Conservation (phyloP, 164 flowering plant species). For the Stephania yunnanensis region DNA sequence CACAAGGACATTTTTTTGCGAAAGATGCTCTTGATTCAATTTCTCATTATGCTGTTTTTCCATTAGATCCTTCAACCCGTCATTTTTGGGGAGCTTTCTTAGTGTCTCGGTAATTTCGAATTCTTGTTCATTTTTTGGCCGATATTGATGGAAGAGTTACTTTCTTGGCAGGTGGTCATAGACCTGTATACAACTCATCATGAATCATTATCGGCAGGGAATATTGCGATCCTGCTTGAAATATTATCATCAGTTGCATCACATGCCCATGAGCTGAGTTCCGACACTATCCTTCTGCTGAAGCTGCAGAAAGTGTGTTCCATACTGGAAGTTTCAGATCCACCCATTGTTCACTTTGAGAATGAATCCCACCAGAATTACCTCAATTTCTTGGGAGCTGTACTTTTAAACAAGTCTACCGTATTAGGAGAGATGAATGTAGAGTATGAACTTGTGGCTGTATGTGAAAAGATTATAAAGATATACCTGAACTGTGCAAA, state of each 20-base stretch:
- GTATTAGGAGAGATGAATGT: constrained; percentile 43
- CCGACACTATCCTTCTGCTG: constrained; percentile 39
- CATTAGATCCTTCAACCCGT: not conserved
- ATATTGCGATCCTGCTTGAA: constrained; percentile 41
- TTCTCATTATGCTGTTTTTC: not conserved
- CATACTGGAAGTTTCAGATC: constrained; percentile 68
- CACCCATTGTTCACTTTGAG: constrained; percentile 87
- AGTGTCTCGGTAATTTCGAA: not conserved
- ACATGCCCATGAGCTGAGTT: constrained; percentile 69
- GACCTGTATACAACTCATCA: constrained; percentile 55
- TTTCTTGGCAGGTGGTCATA: constrained; percentile 50
- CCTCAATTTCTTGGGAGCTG: constrained; percentile 52
- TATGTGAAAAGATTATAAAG: constrained; percentile 56
- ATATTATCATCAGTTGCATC: constrained; percentile 48
- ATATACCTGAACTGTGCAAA: constrained; percentile 69
- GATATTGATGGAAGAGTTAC: not conserved
- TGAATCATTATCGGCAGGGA: constrained; percentile 38
- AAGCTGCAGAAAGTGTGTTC: constrained; percentile 73
- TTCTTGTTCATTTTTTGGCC: not conserved
- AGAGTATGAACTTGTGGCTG: constrained; percentile 51
- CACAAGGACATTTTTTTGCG: not conserved
- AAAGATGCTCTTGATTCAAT: not conserved
- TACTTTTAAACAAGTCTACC: constrained; percentile 35
- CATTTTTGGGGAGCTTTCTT: not conserved
- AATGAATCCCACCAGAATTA: constrained; percentile 69